Base-by-base conservation (phyloP, 1,139 yeast genomes). In the Protomyces inundatus region DNA sequence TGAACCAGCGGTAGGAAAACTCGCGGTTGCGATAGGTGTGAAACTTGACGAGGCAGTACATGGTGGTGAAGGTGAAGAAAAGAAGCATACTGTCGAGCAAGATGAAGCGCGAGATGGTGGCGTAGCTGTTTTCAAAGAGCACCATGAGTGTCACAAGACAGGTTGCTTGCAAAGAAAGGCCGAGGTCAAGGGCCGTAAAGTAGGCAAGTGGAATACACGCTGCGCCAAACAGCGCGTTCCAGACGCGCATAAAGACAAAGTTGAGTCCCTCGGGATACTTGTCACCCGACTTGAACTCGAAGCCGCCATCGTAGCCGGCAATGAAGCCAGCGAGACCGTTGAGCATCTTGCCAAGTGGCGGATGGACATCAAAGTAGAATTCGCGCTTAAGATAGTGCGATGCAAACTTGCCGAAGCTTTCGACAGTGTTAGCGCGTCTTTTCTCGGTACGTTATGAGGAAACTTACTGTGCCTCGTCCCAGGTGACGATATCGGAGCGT, bases 291-390 rank as follows among this genome's bases (percentile, higher is more conserved):
- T 90, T 91, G 78, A 95, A 95, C 72, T 86, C 95, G 86, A 95
- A 95, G 1, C 95, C 86, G 48, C 98, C 98, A 74, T 93, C 88
- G 79, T 90, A 93, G 56, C 96, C 96, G 45, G 97, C 97, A 69
- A 95, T 73, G 73, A 87, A 90, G 14, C 98, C 99, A 12, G 97
- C 88, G 52, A 95, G 80, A 0, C 97, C 99, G 68, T 91, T 91
- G 68, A 95, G 81, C 97, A 95, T 90, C 77, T 95, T 95, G 46
- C 98, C 98, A 71, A 95, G 82, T 1, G 98, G 98, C 61, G 99
- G 99, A 76, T 93, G 99, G 66, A 93, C 98, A 77, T 93, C 99
- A 74, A 90, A 97, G 76, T 91, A 91, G 75, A 90, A 91, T 72
- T 90, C 95, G 73, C 89, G 96, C 79, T 91, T 86, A 70, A 91